A percentile compares a stretch with the other conserved stretches of the same genome.
Conservation (phyloP, 129 eudicot species). For the Pseudognaphalium luteoalbum region DNA sequence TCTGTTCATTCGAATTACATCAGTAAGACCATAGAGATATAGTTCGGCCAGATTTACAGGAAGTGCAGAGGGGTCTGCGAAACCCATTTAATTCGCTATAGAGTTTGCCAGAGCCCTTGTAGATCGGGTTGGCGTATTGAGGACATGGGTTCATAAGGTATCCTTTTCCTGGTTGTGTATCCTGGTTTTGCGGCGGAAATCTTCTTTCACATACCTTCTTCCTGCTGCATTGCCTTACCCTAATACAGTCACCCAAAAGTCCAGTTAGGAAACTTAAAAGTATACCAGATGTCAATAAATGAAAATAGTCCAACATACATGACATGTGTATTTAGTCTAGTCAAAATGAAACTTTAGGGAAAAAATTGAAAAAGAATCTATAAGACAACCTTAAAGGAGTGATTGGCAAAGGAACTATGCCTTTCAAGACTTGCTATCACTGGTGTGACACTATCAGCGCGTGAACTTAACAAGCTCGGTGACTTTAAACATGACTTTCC, state of each 20-base stretch:
- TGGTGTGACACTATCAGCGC: too few species aligned
- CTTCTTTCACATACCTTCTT: slow-evolving; percentile 30
- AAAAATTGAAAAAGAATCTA: too few species aligned
- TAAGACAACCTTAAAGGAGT: slow-evolving; percentile 19
- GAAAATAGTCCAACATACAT: too few species aligned
- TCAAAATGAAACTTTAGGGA: too few species aligned
- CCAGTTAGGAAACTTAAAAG: too few species aligned
- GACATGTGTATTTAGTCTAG: too few species aligned
- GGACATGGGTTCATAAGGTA: slow-evolving; percentile 76
- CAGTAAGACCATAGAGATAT: too few species aligned
- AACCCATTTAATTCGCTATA: too few species aligned
- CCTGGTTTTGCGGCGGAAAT: slow-evolving; percentile 71
- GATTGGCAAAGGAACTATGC: neutral
- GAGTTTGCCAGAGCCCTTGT: slow-evolving; percentile 61
- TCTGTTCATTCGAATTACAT: too few species aligned
- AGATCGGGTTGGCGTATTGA: slow-evolving; percentile 24
- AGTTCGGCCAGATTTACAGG: too few species aligned
- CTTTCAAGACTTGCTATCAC: neutral
- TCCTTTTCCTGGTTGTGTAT: slow-evolving; percentile 76
- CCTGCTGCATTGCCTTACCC: slow-evolving; percentile 8
- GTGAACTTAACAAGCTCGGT: slow-evolving; percentile 3
- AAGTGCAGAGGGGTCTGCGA: too few species aligned
- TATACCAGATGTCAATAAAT: too few species aligned
- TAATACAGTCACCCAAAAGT: neutral
- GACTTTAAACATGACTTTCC: neutral